A percentile compares a stretch with the other conserved stretches of the same genome.
Evolutionary conservation across 441 rosid species (phyloP).

Genomic region (Croton laevigatus): DNA sequence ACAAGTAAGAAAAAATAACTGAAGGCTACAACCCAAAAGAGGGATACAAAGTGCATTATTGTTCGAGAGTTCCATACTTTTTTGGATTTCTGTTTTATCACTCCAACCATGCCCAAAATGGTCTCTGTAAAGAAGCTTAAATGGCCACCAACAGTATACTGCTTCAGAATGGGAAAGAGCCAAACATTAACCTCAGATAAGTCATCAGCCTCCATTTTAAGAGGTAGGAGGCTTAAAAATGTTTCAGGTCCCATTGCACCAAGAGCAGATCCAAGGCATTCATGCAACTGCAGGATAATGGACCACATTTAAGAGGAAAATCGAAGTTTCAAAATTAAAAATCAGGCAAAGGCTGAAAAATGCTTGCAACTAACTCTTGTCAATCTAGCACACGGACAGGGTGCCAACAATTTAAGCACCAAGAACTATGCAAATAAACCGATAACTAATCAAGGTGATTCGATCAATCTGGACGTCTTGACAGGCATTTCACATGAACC

Average conservation of each 20-base stretch:
- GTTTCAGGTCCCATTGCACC: constrained; percentile 95
- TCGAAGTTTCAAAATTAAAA: constrained; percentile 3
- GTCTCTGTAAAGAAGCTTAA: constrained; percentile 70
- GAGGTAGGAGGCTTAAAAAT: constrained; percentile 63
- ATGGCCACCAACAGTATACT: constrained; percentile 77
- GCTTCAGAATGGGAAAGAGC: constrained; percentile 95
- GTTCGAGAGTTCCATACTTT: constrained; percentile 40
- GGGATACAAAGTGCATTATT: constrained; percentile 1
- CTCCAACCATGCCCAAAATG: constrained; percentile 48
- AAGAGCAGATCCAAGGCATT: constrained; percentile 91
- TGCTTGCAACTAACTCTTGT: background rate
- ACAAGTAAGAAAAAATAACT: constrained; percentile 25
- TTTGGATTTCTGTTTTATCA: constrained; percentile 54
- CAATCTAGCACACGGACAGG: background rate
- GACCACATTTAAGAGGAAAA: constrained; percentile 14
- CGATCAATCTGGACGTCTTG: background rate
- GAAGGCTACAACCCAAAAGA: constrained; percentile 11
- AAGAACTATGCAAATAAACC: background rate
- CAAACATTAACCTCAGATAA: constrained; percentile 81
- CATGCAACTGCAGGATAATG: constrained; percentile 63
- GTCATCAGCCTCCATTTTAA: constrained; percentile 72
- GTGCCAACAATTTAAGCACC: background rate
- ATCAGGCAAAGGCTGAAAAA: background rate
- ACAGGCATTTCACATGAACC: background rate
- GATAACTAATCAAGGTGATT: background rate